Evolutionary conservation across 2,329 filamentous ascomycete species (phyloP).

Genomic region (Passalora sequoiae): DNA sequence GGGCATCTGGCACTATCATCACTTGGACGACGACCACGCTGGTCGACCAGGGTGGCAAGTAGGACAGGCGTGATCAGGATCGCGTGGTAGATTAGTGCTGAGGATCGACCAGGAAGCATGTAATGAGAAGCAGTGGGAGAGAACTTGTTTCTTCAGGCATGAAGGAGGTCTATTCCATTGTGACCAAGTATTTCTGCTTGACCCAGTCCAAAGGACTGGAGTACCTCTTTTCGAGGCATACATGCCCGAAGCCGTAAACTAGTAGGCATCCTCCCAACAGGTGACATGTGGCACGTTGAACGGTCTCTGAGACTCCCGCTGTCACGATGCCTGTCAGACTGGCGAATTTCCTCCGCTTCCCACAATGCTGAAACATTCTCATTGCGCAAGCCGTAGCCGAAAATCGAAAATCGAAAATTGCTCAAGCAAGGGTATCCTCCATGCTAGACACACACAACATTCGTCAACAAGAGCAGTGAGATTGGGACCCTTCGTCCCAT

Average conservation of each 20-base stretch:
- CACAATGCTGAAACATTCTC: constrained; percentile 6
- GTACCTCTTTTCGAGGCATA: constrained; percentile 8
- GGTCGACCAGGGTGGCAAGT: too few relatives aligned
- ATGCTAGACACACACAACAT: constrained; percentile 4
- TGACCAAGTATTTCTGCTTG: constrained; percentile 4
- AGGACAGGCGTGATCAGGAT: not conserved
- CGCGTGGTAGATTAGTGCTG: not conserved
- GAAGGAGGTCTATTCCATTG: constrained; percentile 8
- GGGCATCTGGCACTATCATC: not conserved
- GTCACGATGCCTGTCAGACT: constrained; percentile 2
- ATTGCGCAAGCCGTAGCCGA: constrained; percentile 5
- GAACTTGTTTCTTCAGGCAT: not conserved
- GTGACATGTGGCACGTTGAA: constrained; percentile 13
- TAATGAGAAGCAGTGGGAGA: not conserved
- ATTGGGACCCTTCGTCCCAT: constrained; percentile 7
- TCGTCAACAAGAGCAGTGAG: constrained; percentile 16
- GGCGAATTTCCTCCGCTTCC: not conserved
- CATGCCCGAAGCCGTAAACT: constrained; percentile 6
- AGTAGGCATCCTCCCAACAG: constrained; percentile 3
- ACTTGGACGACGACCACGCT: too few relatives aligned
- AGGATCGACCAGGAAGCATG: not conserved
- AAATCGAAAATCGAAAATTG: constrained; percentile 1
- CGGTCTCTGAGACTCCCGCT: constrained; percentile 11
- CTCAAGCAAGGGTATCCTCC: constrained; percentile 12
- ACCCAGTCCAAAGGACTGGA: constrained; percentile 4